A percentile compares a stretch with the other conserved stretches of the same genome.
Conservation (phyloP, 331 rosid species). For the Saraca asoca region DNA sequence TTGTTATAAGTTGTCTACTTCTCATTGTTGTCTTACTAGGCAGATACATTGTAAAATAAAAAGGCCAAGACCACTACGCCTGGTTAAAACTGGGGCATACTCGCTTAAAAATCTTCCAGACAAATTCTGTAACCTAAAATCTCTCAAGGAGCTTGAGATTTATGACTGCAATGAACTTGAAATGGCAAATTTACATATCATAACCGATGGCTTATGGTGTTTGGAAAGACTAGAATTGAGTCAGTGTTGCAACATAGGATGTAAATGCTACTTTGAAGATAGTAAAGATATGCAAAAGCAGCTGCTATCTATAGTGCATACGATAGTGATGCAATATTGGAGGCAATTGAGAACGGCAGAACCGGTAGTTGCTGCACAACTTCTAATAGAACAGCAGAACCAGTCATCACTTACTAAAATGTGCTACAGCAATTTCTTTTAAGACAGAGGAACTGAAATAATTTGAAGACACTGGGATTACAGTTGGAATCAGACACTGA, state of each 20-base stretch:
- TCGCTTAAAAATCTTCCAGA: conserved; percentile 23
- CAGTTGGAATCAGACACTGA: no score
- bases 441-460: no score
- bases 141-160: conserved; percentile 15
- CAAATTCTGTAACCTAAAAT: conserved; percentile 7
- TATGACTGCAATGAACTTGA: not conserved
- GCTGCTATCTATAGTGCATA: conserved; percentile 12
- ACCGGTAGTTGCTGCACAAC: not conserved
- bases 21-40: no score
- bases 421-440: no score
- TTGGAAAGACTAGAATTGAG: not conserved
- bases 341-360: not conserved
- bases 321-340: conserved; percentile 22
- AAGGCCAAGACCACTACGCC: no score
- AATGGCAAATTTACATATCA: not conserved
- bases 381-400: not conserved
- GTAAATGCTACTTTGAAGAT: conserved; percentile 23
- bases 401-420: no score
- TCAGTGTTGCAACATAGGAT: not conserved
- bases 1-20: no score
- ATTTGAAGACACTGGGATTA: no score
- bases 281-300: not conserved
- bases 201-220: not conserved
- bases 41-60: no score
- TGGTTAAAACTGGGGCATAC: no score